Conservation (phyloP, 345 rosid genomes). For the Heritiera fomes region DNA sequence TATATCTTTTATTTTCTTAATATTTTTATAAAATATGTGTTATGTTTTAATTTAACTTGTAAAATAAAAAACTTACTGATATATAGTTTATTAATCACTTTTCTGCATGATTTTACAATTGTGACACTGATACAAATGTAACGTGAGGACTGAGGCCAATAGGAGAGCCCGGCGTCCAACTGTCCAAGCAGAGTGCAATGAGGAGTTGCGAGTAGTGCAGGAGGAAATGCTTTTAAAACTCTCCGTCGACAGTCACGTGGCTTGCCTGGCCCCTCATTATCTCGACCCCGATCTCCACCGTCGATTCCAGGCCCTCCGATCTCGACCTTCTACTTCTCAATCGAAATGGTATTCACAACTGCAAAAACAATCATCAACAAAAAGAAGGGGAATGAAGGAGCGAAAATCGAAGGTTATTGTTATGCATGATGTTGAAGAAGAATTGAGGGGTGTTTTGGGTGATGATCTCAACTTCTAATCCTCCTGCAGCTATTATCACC, state of each 20-base stretch:
- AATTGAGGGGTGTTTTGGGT: slow-evolving; percentile 28
- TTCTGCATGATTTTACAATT: no score
- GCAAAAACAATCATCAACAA: slow-evolving; percentile 11
- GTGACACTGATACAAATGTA: no score
- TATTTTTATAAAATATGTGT: no score
- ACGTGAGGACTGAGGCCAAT: no score
- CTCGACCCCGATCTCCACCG: slow-evolving; percentile 66
- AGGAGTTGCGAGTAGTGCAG: slow-evolving; percentile 68
- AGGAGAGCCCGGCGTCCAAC: slow-evolving; percentile 9
- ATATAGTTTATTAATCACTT: no score
- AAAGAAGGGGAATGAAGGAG: background rate
- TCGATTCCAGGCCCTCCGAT: slow-evolving; percentile 72
- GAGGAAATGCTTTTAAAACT: slow-evolving; percentile 75
- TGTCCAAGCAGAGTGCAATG: slow-evolving; percentile 20
- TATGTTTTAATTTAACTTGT: no score
- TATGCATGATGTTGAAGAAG: slow-evolving; percentile 17
- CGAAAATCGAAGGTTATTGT: background rate
- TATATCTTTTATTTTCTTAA: no score
- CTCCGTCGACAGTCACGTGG: slow-evolving; percentile 57
- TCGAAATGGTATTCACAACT: slow-evolving; percentile 6
- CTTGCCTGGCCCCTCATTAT: slow-evolving; percentile 43
- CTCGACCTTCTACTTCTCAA: slow-evolving; percentile 36
- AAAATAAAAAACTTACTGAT: no score
- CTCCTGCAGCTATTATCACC: background rate
- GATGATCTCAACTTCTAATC: slow-evolving; percentile 49